A percentile compares a stretch with the other conserved stretches of the same genome.
Conservation (phyloP, 768 basidiomycete species). For the Mycena vulgaris region DNA sequence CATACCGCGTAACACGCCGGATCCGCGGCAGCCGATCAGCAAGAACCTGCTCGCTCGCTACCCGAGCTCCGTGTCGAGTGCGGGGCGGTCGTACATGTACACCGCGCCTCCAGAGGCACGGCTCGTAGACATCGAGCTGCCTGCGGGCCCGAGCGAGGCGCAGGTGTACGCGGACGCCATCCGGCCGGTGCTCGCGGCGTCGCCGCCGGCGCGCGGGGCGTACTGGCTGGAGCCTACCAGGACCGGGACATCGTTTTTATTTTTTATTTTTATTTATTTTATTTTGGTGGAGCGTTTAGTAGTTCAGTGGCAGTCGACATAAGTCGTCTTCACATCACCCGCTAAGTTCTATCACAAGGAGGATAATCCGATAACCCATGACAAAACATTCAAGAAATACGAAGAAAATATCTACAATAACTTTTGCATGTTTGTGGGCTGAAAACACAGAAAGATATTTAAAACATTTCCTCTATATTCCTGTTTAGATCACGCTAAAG, state of each 20-base stretch:
- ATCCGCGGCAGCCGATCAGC: constrained; percentile 82
- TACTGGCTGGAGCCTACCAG: constrained; percentile 59
- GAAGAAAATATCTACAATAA: no score
- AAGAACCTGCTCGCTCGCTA: constrained; percentile 45
- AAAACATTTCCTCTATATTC: no score
- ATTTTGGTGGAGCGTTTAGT: no score
- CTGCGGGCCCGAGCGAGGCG: constrained; percentile 64
- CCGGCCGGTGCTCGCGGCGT: constrained; percentile 50
- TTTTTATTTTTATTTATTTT: no score
- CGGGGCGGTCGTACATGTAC: constrained; percentile 67
- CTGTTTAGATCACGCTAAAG: no score
- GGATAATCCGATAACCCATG: no score
- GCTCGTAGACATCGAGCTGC: constrained; percentile 46
- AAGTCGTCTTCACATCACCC: no score
- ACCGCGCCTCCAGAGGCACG: constrained; percentile 46
- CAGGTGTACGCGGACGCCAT: constrained; percentile 71
- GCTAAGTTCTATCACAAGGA: no score
- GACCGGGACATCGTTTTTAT: constrained; percentile 61
- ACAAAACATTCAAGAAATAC: no score
- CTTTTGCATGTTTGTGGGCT: no score
- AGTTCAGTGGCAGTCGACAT: no score
- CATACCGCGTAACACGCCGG: constrained; percentile 69
- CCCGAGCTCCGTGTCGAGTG: constrained; percentile 52
- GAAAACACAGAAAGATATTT: no score
- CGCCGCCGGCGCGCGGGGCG: constrained; percentile 52